Evolutionary conservation across 2,329 filamentous ascomycete species (phyloP), one percentile per base, ranked within the genome.

Genomic region (Monosporascus sp.): DNA sequence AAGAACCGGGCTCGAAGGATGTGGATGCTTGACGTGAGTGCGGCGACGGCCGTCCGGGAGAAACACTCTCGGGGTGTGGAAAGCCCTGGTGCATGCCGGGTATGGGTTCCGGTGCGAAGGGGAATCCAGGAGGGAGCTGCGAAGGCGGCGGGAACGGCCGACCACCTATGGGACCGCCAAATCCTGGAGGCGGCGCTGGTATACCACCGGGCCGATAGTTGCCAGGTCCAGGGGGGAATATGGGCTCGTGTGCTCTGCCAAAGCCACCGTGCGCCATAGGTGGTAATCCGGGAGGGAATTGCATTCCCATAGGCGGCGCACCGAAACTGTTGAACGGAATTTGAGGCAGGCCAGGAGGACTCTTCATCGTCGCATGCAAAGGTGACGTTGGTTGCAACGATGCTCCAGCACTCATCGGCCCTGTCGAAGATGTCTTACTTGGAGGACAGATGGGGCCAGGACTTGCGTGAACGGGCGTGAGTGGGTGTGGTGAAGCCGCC

Each of bases 11-110:
- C 8, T 92, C 88, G 56, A 86, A 83, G 14, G 86, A 85, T 14
- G 77, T 78, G 6, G 90, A 96, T 11, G 83, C 79, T 60, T 95
- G 90, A 56, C 91, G 81, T 8, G 87, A 87, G 70, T 96, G 91
- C 5, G 81, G 69, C 48, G 76, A 67, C 7, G 76, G 68, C 18
- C 69, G 70, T 48, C 67, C 66, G 51, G 74, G 57, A 66, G 69
- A 27, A 60, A 63, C 48, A 58, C 56, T 53, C 54, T 63, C 56
- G 41, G 63, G 60, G 31, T 59, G 52, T 9, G 67, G 67, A 58
- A 76, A 76, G 25, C 66, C 60, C 55, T 72, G 72, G 35, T 70
- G 68, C 61, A 77, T 69, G 43, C 62, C 63, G 7, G 67, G 63
- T 9, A 77, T 52, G 8, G 68, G 65, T 50, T 77, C 76, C 24